Percentiles rank a stretch among this genome's conserved stretches.
Conservation (phyloP, 2,329 filamentous ascomycete genomes). For the Fusarium dlaminii region DNA sequence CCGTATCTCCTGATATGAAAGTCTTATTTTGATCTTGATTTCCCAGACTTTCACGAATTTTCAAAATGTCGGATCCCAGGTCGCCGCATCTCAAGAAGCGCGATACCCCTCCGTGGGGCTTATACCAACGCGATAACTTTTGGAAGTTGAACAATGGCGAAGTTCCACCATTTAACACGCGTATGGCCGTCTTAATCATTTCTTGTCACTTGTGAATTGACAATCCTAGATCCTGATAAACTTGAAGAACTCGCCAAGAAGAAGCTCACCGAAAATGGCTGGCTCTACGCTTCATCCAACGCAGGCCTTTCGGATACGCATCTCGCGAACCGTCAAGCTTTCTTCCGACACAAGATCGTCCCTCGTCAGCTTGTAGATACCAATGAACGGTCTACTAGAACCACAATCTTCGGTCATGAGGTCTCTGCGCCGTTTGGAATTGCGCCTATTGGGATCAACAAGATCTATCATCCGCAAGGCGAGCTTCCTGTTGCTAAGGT, state of each 20-base stretch:
- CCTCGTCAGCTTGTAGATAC: constrained; percentile 7
- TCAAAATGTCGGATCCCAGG: not conserved
- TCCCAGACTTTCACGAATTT: fast-evolving
- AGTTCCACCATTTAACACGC: constrained; percentile 9
- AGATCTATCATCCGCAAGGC: constrained; percentile 11
- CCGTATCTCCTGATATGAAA: too few relatives aligned
- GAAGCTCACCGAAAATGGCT: constrained; percentile 7
- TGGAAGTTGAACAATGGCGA: constrained; percentile 3
- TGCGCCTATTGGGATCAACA: constrained; percentile 4
- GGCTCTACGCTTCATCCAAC: constrained; percentile 10
- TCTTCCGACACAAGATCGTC: constrained; percentile 9
- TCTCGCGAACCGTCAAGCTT: constrained; percentile 4
- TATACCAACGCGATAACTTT: constrained; percentile 15
- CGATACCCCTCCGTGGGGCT: constrained; percentile 2
- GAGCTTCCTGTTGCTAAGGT: constrained; percentile 7
- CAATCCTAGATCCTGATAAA: not conserved
- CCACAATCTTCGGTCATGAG: not conserved
- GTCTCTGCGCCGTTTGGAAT: constrained; percentile 15
- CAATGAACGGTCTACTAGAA: not conserved
- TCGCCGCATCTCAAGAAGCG: constrained; percentile 1
- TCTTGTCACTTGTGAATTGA: too few relatives aligned
- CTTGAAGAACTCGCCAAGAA: constrained; percentile 3
- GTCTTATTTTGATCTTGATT: too few relatives aligned
- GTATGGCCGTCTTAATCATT: not conserved
- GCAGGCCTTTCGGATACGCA: constrained; percentile 5